Evolutionary conservation across 345 rosid species (phyloP).

Genomic region (Arabis hirsuta): DNA sequence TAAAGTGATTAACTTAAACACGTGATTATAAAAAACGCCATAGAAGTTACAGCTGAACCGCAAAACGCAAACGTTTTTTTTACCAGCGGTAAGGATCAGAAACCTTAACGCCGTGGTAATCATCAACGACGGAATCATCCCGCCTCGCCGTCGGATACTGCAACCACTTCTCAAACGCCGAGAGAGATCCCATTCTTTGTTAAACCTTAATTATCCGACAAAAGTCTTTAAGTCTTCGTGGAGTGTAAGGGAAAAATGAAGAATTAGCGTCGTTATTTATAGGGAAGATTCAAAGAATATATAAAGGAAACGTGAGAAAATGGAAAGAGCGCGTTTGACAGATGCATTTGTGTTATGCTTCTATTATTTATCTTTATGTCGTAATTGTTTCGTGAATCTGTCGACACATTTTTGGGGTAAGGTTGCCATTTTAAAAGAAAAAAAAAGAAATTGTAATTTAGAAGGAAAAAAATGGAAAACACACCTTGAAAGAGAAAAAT

Average conservation of each 20-base stretch:
- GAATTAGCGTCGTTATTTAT: slow-evolving; percentile 5
- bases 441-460: too few species aligned
- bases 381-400: slow-evolving; percentile 39
- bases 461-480: too few species aligned
- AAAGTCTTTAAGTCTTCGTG: slow-evolving; percentile 18
- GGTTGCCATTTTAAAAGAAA: slow-evolving; percentile 44
- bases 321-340: slow-evolving; percentile 32
- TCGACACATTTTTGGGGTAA: slow-evolving; percentile 47
- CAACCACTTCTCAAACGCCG: slow-evolving; percentile 43
- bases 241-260: background rate
- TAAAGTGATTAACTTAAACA: slow-evolving; percentile 4
- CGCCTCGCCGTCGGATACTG: slow-evolving; percentile 69
- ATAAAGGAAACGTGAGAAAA: slow-evolving; percentile 31
- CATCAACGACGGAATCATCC: slow-evolving; percentile 75
- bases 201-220: background rate
- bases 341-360: slow-evolving; percentile 18
- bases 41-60: slow-evolving; percentile 19
- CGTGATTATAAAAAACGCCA: background rate
- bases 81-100: slow-evolving; percentile 94
- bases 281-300: background rate
- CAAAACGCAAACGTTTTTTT: background rate
- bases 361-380: background rate
- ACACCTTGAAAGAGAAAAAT: too few species aligned
- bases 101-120: slow-evolving; percentile 72
- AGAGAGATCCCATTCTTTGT: slow-evolving; percentile 65